Evolutionary conservation across 768 basidiomycete species (phyloP).

Genomic region (Lyophyllum atratum): DNA sequence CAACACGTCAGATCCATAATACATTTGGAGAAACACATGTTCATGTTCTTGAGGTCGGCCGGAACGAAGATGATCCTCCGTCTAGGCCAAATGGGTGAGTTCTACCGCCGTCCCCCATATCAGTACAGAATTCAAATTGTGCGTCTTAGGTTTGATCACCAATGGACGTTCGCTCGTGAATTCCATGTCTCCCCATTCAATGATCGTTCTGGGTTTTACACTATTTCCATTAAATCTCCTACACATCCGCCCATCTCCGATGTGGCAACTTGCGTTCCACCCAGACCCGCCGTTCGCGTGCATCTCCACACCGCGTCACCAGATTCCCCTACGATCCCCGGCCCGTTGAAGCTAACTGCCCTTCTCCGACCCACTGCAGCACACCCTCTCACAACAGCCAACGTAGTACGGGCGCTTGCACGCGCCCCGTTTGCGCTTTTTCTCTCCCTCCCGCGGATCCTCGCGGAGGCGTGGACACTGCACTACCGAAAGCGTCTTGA

Average conservation of each 20-base stretch:
- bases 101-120: background rate
- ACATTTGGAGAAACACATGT: constrained; percentile 74
- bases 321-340: constrained; percentile 18
- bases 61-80: constrained; percentile 39
- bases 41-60: constrained; percentile 50
- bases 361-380: constrained; percentile 38
- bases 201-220: constrained; percentile 67
- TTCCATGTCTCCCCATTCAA: constrained; percentile 84
- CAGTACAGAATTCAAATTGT: background rate
- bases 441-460: constrained; percentile 58
- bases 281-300: constrained; percentile 42
- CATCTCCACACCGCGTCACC: constrained; percentile 34
- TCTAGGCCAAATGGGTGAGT: constrained; percentile 32
- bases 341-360: constrained; percentile 55
- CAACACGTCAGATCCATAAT: constrained; percentile 59
- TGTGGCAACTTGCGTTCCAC: constrained; percentile 19
- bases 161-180: constrained; percentile 66
- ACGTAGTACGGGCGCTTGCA: constrained; percentile 39
- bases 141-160: constrained; percentile 50
- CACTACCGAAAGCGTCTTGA: constrained; percentile 61
- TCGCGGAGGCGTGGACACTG: constrained; percentile 59
- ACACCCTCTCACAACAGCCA: constrained; percentile 39
- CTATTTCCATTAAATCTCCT: constrained; percentile 53
- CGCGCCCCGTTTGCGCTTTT: constrained; percentile 54
- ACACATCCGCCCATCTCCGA: constrained; percentile 32